These are phyloP conservation scores for Ogataea nakhonphanomensis DNA, from an alignment of 805 yeast species.

Conservation along the genomic window DNA sequence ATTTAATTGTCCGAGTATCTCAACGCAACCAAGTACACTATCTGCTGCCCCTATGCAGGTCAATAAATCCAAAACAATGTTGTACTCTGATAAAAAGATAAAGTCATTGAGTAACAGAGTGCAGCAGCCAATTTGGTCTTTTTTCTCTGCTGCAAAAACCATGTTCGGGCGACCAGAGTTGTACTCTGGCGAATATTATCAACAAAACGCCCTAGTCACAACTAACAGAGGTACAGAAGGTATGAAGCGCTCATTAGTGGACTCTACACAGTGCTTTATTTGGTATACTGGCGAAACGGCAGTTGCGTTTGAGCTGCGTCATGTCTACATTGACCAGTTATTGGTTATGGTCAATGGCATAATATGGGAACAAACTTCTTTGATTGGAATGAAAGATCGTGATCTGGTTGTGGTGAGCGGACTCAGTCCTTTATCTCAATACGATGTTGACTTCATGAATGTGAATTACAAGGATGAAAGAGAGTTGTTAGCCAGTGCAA, in stretches of 20 bases:
- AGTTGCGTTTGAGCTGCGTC: conserved; percentile 47
- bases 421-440: conserved; percentile 59
- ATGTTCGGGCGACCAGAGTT: conserved; percentile 45
- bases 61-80: conserved; percentile 18
- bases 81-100: conserved; percentile 26
- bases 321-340: conserved; percentile 40
- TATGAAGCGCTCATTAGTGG: conserved; percentile 23
- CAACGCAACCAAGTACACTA: conserved; percentile 6
- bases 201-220: conserved; percentile 37
- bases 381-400: conserved; percentile 44
- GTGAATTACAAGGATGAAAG: conserved; percentile 30
- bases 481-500: conserved; percentile 30
- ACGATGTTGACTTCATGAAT: conserved; percentile 49
- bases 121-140: conserved; percentile 53
- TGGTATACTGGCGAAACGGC: conserved; percentile 51
- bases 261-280: conserved; percentile 37
- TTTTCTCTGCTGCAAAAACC: conserved; percentile 48
- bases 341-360: conserved; percentile 59
- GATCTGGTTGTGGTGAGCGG: conserved; percentile 61
- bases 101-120: conserved; percentile 18
- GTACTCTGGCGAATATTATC: conserved; percentile 38
- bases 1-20: conserved; percentile 4
- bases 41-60: conserved; percentile 2
- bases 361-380: conserved; percentile 63
- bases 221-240: conserved; percentile 33